A percentile compares a stretch with the other conserved stretches of the same genome.
Conservation (phyloP, 2,329 filamentous ascomycete genomes). For the Pseudopithomyces maydicus region DNA sequence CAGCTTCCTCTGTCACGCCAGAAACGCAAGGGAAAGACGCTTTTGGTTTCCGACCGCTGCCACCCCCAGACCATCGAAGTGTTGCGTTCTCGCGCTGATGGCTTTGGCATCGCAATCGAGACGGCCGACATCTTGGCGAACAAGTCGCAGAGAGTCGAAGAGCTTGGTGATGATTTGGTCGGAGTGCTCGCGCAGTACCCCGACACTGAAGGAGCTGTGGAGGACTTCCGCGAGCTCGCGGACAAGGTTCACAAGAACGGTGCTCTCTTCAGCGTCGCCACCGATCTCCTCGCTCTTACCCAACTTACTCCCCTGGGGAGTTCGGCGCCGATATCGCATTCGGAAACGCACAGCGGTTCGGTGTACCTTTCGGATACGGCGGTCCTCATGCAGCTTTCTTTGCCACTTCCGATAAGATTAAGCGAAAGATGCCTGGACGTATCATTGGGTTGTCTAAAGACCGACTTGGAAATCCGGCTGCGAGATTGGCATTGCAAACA, state of each 20-base stretch:
- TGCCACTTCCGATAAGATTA: slow-evolving; percentile 86
- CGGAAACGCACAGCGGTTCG: slow-evolving; percentile 88
- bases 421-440: slow-evolving; percentile 91
- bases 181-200: slow-evolving; percentile 96
- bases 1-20: slow-evolving; percentile 72
- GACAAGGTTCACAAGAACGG: slow-evolving; percentile 78
- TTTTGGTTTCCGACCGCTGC: slow-evolving; percentile 79
- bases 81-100: slow-evolving; percentile 81
- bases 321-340: slow-evolving; percentile 96
- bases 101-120: slow-evolving; percentile 84
- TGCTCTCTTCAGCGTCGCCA: slow-evolving; percentile 83
- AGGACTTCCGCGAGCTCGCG: slow-evolving; percentile 75
- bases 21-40: slow-evolving; percentile 78
- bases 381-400: slow-evolving; percentile 98
- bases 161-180: slow-evolving; percentile 79
- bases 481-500: slow-evolving; percentile 86
- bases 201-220: slow-evolving; percentile 80
- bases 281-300: slow-evolving; percentile 86
- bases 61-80: slow-evolving; percentile 88
- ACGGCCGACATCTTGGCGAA: slow-evolving; percentile 72
- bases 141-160: slow-evolving; percentile 68
- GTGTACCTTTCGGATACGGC: slow-evolving; percentile 89
- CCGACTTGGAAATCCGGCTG: slow-evolving; percentile 77
- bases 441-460: slow-evolving; percentile 92
- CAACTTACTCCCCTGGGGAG: slow-evolving; percentile 88